Evolutionary conservation across 345 rosid genomes (phyloP).

Genomic region (Citrus reticulata): DNA sequence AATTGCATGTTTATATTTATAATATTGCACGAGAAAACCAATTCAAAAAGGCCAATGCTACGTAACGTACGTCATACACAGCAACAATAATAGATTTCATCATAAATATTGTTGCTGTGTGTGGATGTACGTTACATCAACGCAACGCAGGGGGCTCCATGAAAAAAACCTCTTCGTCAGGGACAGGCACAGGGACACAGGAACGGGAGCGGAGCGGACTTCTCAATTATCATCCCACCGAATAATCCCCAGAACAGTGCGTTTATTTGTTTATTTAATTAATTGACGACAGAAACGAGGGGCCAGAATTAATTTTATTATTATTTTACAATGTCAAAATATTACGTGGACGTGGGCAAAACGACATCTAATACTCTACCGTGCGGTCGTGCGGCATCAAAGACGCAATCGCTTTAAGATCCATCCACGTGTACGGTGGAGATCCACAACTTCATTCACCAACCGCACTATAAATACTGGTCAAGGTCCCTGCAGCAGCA

Average conservation of each 20-base stretch:
- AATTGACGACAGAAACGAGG: not conserved
- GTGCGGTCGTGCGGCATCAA: not conserved
- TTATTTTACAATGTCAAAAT: not conserved
- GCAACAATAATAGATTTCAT: accelerated
- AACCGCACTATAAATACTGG: conserved; percentile 14
- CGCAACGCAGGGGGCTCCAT: too few species aligned
- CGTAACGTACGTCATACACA: accelerated
- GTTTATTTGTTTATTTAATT: not conserved
- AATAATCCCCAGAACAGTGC: too few species aligned
- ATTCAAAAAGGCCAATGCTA: too few species aligned
- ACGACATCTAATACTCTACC: not conserved
- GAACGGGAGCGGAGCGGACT: too few species aligned
- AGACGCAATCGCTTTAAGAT: conserved; percentile 12
- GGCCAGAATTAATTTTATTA: not conserved
- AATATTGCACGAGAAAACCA: too few species aligned
- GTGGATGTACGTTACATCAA: too few species aligned
- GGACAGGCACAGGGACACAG: too few species aligned
- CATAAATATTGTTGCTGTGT: accelerated
- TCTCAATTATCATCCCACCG: too few species aligned
- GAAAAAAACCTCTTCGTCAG: too few species aligned
- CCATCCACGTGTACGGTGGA: conserved; percentile 35
- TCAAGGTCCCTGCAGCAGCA: accelerated
- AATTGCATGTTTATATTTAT: too few species aligned
- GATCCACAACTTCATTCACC: not conserved
- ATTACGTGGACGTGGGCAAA: not conserved